Base-by-base conservation (phyloP, 352 stramenopile species). In the Phytophthora chlamydospora region DNA sequence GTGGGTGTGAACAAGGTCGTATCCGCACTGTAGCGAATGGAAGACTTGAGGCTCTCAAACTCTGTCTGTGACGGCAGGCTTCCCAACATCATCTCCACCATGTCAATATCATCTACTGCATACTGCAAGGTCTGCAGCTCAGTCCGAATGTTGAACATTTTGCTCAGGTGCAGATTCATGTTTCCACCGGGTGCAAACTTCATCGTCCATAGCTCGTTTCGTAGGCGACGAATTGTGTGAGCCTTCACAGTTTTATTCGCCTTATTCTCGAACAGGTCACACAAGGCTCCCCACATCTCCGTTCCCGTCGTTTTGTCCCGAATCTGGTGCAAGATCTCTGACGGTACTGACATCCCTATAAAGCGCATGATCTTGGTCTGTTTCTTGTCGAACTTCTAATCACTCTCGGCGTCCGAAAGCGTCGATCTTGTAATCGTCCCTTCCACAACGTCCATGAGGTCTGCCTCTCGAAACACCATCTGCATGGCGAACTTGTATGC, bases 51-150 rank as follows among this genome's bases (percentile, higher is more conserved):
- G 0, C n/a, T 38, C 29, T 57, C 49, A 39, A 47, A 57, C 36
- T 48, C n/a, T 3, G 29, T 17, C 6, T 38, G 39, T 33, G 41
- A 14, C 4, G 21, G 21, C 13, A 45, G 47, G 31, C 31, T 42
- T 24, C n/a, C n/a, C n/a, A n/a, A n/a, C n/a, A n/a, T 53, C 19
- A 55, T 55, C 14, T 55, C 47, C 47, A 55, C 33, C 47, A 55
- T 55, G 7, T 32, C 44, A 44, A 21, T 55, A 24, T 54, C 47
- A 12, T 12, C 47, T 27, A 44, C 43, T 44, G 8, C 27, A 9
- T 54, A 19, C 47, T 54, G 34, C 34, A 54, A 54, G 47, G 14
- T 19, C 14, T 11, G 12, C 33, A 54, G 43, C 8, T 54, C 33
- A 11, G 33, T 41, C 17, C 14, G 40, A 8, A 53, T 41, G n/a